Base-by-base conservation (phyloP, 257 asterid species). In the Lycium ferocissimum region DNA sequence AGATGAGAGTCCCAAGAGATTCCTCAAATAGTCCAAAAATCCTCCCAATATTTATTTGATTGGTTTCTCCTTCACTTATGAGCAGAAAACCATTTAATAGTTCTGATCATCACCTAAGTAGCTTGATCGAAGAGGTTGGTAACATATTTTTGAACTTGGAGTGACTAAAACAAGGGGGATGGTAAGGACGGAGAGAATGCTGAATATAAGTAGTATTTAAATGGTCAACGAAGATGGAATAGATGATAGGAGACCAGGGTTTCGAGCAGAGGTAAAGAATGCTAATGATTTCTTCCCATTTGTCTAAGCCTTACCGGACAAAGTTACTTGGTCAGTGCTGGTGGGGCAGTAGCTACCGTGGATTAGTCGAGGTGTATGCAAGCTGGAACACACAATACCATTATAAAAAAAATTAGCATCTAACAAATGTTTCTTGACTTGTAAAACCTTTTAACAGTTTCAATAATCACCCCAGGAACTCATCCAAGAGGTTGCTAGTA, bases 371-470 rank as follows among this genome's bases (percentile, higher is more conserved):
- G 78, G 78, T 6, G 0, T 18, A 38, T 4, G 49, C 3, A 45
- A 17, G 54, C 79, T 40, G 47, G 54, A 70, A 70, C 5, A 2
- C 33, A 18, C 33, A 17, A 6, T 69, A 15, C 53, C 53, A 15
- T 69, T 8, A 67, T 37, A 6, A 12, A 22, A 37, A 67, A 35
- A 2, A 37, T 37, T 40, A 35, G 22, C 2, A 67, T 67, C 49
- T 14, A 66, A 7, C 76, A 67, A 4, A 37, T 14, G 22, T 22
- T 22, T 63, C 70, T 63, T 9, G 17, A 63, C 38, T 63, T 22
- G 70, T 63, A 63, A 63, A 63, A 10, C 70, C 40, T 62, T 61
- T 61, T 62, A 33, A 62, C 37, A 62, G 69, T 62, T 62, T 62
- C 3, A 37, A 20, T 62, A 20, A 11, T 66, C 45, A 40, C 45